These are phyloP conservation scores for Funneliformis geosporum DNA, from an alignment of 192 early-diverging fungal species.

Conservation along the genomic window DNA sequence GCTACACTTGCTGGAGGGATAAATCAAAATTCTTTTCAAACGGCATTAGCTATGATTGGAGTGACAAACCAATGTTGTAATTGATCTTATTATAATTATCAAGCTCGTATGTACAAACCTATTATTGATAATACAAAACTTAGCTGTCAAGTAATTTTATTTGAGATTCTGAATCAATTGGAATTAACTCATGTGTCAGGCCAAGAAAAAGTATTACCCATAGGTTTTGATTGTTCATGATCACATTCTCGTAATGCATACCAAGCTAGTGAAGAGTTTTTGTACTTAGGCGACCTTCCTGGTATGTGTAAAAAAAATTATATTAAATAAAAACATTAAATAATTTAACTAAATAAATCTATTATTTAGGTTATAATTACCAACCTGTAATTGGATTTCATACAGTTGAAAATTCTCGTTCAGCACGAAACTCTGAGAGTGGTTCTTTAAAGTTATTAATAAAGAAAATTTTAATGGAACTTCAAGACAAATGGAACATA, in stretches of 20 bases:
- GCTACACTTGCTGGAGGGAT: background rate
- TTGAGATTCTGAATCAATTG: background rate
- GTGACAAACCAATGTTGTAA: background rate
- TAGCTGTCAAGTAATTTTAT: background rate
- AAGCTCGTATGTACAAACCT: background rate
- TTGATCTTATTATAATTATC: background rate
- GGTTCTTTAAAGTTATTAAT: background rate
- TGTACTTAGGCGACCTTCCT: background rate
- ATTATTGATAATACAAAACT: background rate
- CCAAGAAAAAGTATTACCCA: background rate
- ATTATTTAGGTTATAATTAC: background rate
- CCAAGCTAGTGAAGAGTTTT: background rate
- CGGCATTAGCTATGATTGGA: background rate
- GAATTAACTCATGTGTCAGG: background rate
- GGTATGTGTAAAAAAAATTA: too few species aligned
- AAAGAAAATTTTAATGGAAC: background rate
- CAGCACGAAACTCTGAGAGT: background rate
- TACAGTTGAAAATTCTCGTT: background rate
- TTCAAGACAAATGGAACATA: background rate
- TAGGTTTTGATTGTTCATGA: constrained; percentile 13
- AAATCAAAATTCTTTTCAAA: background rate
- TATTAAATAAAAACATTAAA: too few species aligned
- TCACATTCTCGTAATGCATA: background rate
- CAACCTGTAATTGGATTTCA: background rate
- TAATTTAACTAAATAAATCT: too few species aligned